Percentiles rank a stretch among this genome's conserved stretches.
Conservation (phyloP, 2,329 filamentous ascomycete genomes). For the Atkinsonella texensis region DNA sequence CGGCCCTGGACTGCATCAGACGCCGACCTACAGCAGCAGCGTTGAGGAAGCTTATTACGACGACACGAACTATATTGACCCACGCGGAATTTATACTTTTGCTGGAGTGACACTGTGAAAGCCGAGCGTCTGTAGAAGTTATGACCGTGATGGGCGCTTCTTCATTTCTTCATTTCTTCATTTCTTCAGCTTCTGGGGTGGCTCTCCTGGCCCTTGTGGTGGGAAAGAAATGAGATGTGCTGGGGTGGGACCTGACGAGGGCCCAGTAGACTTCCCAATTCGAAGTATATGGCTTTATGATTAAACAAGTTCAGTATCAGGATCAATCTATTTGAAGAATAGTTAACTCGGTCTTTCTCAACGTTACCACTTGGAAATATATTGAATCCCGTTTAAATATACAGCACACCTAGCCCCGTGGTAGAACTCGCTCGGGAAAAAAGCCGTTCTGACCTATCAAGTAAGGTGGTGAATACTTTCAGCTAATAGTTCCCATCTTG, state of each 20-base stretch:
- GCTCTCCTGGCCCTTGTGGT: too few species aligned
- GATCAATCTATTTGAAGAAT: too few species aligned
- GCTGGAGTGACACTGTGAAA: not conserved
- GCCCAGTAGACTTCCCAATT: not conserved
- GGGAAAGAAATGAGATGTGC: not conserved
- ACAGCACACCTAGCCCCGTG: too few species aligned
- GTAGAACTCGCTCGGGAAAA: too few species aligned
- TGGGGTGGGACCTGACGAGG: not conserved
- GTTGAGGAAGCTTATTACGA: constrained; percentile 23
- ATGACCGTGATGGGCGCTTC: not conserved
- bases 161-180: not conserved
- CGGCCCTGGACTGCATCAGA: constrained; percentile 13
- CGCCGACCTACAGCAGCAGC: constrained; percentile 21
- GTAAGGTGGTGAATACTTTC: too few species aligned
- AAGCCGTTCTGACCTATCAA: too few species aligned
- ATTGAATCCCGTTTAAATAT: too few species aligned
- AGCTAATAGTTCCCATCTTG: too few species aligned
- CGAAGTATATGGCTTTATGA: too few species aligned
- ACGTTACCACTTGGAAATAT: too few species aligned
- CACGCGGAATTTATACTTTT: not conserved
- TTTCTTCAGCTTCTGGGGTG: not conserved
- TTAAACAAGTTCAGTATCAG: too few species aligned
- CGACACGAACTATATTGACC: constrained; percentile 15
- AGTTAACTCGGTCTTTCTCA: too few species aligned
- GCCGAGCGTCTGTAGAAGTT: not conserved